phyloP scores from a whole-genome alignment of 768 basidiomycete genomes.

The Leccinum incarnatum region DNA sequence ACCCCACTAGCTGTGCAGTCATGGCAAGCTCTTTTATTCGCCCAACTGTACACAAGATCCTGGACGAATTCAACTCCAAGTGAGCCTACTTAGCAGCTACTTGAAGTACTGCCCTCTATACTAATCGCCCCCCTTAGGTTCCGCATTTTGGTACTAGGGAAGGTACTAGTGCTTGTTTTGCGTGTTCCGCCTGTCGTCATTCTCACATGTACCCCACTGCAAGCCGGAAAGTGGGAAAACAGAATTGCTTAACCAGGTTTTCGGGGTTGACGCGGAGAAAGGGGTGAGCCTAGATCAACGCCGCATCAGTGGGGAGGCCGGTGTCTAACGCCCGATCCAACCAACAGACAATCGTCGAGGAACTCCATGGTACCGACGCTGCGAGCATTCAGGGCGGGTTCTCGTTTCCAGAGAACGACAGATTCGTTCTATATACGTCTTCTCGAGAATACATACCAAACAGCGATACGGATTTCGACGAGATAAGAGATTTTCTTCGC shows the following conservation, averaged over 20 bases:
- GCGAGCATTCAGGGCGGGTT: neutral
- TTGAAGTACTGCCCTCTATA: neutral
- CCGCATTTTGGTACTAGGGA: slow-evolving; percentile 5
- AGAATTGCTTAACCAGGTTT: slow-evolving; percentile 1
- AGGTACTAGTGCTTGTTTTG: neutral
- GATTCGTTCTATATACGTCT: slow-evolving; percentile 6
- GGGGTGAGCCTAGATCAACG: neutral
- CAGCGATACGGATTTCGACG: slow-evolving; percentile 8
- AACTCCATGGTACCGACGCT: neutral
- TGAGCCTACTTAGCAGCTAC: neutral
- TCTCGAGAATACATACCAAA: slow-evolving; percentile 3
- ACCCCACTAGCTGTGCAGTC: neutral
- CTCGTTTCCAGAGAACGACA: slow-evolving; percentile 1
- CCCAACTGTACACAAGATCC: neutral
- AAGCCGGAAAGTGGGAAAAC: slow-evolving; percentile 7
- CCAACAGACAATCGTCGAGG: neutral
- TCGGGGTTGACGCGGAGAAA: slow-evolving; percentile 2
- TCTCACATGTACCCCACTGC: neutral
- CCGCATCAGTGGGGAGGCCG: neutral
- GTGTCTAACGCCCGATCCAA: neutral
- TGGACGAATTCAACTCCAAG: neutral
- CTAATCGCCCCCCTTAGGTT: neutral
- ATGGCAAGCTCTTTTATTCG: neutral
- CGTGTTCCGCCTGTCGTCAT: neutral
- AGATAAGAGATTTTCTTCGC: neutral